phyloP scores from a whole-genome alignment of 2,329 filamentous ascomycete species.

The Emergomyces africanus region DNA sequence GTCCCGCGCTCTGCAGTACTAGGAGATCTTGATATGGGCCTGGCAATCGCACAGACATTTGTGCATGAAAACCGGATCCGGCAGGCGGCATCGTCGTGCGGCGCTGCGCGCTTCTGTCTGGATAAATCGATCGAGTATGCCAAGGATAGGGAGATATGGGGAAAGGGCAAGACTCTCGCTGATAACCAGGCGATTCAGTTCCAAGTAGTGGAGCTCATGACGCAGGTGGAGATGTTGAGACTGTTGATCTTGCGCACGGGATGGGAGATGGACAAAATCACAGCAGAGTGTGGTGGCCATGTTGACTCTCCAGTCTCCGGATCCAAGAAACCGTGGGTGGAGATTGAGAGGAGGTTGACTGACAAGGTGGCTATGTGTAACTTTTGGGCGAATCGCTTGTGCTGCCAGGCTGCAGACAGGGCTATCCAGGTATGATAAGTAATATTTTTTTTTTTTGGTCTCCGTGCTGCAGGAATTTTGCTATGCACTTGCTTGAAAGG shows the following conservation, averaged over 20 bases:
- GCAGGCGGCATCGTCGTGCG: constrained; percentile 49
- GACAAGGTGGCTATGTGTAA: constrained; percentile 55
- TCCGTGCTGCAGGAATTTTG: not conserved
- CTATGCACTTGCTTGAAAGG: not conserved
- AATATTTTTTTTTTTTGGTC: not conserved
- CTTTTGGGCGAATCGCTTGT: constrained; percentile 50
- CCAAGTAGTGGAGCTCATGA: constrained; percentile 49
- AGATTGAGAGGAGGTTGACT: constrained; percentile 46
- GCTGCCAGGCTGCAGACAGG: constrained; percentile 47
- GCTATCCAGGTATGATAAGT: constrained; percentile 42
- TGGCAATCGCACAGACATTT: constrained; percentile 51
- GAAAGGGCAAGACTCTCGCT: constrained; percentile 36
- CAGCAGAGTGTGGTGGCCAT: constrained; percentile 19
- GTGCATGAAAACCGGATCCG: constrained; percentile 54
- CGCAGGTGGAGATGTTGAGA: constrained; percentile 50
- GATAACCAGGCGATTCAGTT: constrained; percentile 53
- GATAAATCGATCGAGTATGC: constrained; percentile 46
- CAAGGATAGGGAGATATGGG: constrained; percentile 41
- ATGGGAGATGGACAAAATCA: constrained; percentile 43
- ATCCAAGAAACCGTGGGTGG: constrained; percentile 30
- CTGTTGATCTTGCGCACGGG: constrained; percentile 50
- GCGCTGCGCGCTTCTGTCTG: constrained; percentile 48
- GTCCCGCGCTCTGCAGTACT: constrained; percentile 42
- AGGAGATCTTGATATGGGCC: constrained; percentile 40
- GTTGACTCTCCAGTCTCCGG: constrained; percentile 4